phyloP scores from a whole-genome alignment of 2,329 filamentous ascomycete genomes.

The Monosporascus sp. region DNA sequence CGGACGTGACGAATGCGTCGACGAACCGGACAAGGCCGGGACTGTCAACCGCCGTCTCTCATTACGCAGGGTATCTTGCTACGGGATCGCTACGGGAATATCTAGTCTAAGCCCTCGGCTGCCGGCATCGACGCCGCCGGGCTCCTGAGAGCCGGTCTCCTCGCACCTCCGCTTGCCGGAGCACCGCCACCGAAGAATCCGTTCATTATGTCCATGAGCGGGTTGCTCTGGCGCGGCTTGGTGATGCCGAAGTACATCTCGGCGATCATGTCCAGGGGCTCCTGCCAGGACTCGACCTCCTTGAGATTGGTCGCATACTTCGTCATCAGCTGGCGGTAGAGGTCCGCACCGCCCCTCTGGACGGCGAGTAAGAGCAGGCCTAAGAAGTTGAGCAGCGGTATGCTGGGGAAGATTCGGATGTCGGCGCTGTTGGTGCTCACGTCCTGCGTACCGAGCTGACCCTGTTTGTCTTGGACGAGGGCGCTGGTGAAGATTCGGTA shows the following conservation, averaged over 20 bases:
- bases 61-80: constrained; percentile 1
- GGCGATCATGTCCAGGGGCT: constrained; percentile 77
- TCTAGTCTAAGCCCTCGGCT: constrained; percentile 56
- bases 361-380: constrained; percentile 77
- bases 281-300: constrained; percentile 74
- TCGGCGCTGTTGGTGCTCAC: constrained; percentile 72
- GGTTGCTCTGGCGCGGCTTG: constrained; percentile 84
- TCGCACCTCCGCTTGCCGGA: constrained; percentile 22
- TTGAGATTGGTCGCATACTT: constrained; percentile 78
- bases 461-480: constrained; percentile 50
- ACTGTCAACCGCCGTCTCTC: neutral
- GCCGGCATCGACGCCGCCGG: constrained; percentile 46
- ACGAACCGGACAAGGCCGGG: neutral
- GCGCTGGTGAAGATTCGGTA: constrained; percentile 70
- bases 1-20: constrained; percentile 27
- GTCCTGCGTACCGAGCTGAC: constrained; percentile 68
- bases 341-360: constrained; percentile 70
- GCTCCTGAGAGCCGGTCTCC: constrained; percentile 38
- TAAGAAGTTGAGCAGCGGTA: constrained; percentile 95
- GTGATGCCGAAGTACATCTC: constrained; percentile 97
- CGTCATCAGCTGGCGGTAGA: constrained; percentile 74
- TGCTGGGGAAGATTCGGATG: constrained; percentile 75
- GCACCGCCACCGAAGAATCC: constrained; percentile 79
- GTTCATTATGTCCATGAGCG: constrained; percentile 97
- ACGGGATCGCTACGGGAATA: neutral